These are phyloP conservation scores for Pythium chondricola DNA, from an alignment of 352 stramenopile species.

Conservation along the genomic window DNA sequence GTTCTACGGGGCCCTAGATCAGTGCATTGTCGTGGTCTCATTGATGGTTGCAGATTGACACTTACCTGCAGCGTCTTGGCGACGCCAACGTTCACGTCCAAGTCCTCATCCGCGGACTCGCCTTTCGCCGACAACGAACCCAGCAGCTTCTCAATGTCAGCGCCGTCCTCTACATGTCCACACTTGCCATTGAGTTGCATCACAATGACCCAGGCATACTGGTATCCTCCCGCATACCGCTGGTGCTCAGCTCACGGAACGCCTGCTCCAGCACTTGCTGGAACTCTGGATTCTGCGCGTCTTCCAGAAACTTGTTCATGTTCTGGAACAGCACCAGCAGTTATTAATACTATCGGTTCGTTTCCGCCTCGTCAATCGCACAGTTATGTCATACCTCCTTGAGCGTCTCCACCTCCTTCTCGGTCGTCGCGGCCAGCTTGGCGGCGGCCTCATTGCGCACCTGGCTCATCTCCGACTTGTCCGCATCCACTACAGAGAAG, in stretches of 20 bases:
- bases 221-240: constrained; percentile 29
- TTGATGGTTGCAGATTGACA: not conserved
- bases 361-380: not conserved
- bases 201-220: too few relatives aligned
- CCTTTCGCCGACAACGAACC: constrained; percentile 38
- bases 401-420: constrained; percentile 53
- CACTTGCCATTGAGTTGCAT: not conserved
- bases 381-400: constrained; percentile 38
- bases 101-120: constrained; percentile 48
- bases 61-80: constrained; percentile 78
- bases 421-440: constrained; percentile 36
- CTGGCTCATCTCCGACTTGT: constrained; percentile 29
- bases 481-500: constrained; percentile 8
- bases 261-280: constrained; percentile 83
- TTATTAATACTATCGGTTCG: not conserved
- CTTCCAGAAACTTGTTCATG: constrained; percentile 81
- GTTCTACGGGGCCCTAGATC: constrained; percentile 37
- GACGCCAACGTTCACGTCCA: constrained; percentile 71
- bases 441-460: constrained; percentile 39
- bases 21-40: too few relatives aligned
- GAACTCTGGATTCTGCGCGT: constrained; percentile 83
- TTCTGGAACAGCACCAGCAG: constrained; percentile 32
- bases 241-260: constrained; percentile 73
- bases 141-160: constrained; percentile 69
- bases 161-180: constrained; percentile 31